These are phyloP conservation scores for Metschnikowia arizonensis DNA, from an alignment of 805 yeast genomes.

Conservation along the genomic window DNA sequence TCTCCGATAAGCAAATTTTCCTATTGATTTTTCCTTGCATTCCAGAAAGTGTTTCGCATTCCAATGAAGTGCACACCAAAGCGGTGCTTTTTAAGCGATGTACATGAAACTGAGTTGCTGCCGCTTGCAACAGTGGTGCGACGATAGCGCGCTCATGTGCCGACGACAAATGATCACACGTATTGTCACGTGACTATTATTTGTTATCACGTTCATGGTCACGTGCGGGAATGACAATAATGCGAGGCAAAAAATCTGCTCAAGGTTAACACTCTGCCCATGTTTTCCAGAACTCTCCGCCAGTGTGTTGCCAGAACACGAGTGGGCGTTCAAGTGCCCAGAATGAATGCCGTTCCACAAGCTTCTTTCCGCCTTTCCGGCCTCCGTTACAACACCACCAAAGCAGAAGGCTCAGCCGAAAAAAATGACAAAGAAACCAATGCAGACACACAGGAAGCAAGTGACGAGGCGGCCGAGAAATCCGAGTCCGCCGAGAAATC, in stretches of 20 bases:
- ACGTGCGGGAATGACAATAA: neutral
- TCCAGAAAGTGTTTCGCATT: neutral
- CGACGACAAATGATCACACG: no score
- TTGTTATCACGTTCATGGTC: neutral
- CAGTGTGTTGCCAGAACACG: slow-evolving; percentile 1
- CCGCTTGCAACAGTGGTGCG: neutral
- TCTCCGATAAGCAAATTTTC: no score
- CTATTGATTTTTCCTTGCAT: neutral
- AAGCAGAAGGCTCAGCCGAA: slow-evolving; percentile 6
- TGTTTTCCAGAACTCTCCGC: slow-evolving; percentile 5
- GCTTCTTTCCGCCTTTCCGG: neutral
- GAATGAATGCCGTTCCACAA: neutral
- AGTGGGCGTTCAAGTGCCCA: slow-evolving; percentile 1
- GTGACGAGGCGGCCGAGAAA: slow-evolving; percentile 11
- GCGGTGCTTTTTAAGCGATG: slow-evolving; percentile 3
- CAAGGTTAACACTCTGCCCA: neutral
- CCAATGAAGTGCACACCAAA: neutral
- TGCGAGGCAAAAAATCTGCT: slow-evolving; percentile 7
- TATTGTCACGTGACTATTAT: neutral
- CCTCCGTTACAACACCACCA: slow-evolving; percentile 9
- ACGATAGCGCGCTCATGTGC: neutral
- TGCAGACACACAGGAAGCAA: slow-evolving; percentile 7
- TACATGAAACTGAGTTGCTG: neutral
- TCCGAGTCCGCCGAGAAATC: slow-evolving; percentile 28
- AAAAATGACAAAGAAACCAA: slow-evolving; percentile 2